A percentile compares a stretch with the other conserved stretches of the same genome.
phyloP scores from a whole-genome alignment of 75 land plant species.

The Picea sitchensis region DNA sequence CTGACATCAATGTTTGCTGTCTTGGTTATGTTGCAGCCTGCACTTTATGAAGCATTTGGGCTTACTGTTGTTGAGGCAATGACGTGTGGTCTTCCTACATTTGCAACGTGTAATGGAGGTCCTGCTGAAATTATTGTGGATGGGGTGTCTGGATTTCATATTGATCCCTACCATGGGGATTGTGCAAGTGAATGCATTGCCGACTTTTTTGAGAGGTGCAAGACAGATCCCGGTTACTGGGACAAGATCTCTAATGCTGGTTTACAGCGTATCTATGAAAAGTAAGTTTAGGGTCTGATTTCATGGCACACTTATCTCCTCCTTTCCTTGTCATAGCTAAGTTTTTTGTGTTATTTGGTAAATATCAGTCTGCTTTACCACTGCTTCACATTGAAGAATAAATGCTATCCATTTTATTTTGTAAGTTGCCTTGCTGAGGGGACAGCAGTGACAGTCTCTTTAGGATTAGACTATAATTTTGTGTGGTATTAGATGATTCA shows the following conservation, averaged over 20 bases:
- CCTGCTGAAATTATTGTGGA: conserved; percentile 68
- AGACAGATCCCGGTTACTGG: conserved; percentile 36
- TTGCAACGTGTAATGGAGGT: conserved; percentile 59
- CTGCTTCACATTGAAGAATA: neutral
- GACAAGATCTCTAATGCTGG: conserved; percentile 39
- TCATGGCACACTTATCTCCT: neutral
- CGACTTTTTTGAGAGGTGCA: conserved; percentile 49
- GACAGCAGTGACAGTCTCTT: neutral
- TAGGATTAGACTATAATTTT: neutral
- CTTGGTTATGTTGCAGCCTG: conserved; percentile 39
- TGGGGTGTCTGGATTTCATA: conserved; percentile 62
- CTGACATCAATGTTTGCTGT: conserved; percentile 1
- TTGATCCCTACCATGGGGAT: conserved; percentile 54
- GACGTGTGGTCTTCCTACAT: conserved; percentile 68
- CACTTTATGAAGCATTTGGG: conserved; percentile 65
- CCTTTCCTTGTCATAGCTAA: neutral
- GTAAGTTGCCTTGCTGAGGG: neutral
- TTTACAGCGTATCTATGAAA: conserved; percentile 47
- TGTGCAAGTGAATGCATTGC: conserved; percentile 27
- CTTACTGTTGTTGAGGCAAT: conserved; percentile 63
- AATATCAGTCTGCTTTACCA: neutral
- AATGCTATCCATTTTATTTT: neutral
- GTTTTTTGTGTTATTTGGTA: neutral
- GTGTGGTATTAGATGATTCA: neutral
- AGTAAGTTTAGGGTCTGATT: conserved; percentile 20